phyloP scores from a whole-genome alignment of 2,329 filamentous ascomycete species.

The Sclerotinia sclerotiorum region DNA sequence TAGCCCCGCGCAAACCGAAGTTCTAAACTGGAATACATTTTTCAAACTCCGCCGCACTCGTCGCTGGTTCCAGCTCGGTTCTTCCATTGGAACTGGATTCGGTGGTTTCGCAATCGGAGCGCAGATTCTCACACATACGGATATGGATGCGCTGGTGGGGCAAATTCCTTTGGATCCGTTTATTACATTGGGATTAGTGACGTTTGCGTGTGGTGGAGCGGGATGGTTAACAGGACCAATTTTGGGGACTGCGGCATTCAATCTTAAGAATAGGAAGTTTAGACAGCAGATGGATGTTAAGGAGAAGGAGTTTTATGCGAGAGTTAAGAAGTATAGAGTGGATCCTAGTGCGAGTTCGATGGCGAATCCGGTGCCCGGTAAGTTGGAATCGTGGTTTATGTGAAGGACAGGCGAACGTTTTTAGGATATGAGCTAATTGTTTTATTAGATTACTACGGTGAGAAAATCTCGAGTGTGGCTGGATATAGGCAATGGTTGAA shows the following conservation, averaged over 20 bases:
- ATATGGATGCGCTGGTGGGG: conserved; percentile 68
- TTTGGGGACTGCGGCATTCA: conserved; percentile 78
- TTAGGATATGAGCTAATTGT: not conserved
- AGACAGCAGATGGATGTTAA: conserved; percentile 78
- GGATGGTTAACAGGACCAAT: conserved; percentile 89
- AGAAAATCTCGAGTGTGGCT: conserved; percentile 92
- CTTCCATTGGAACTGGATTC: conserved; percentile 66
- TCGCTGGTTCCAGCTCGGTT: conserved; percentile 77
- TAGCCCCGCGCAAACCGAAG: conserved; percentile 20
- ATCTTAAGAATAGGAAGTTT: conserved; percentile 68
- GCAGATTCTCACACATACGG: conserved; percentile 65
- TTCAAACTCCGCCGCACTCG: conserved; percentile 86
- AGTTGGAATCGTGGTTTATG: conserved; percentile 22
- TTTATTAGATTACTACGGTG: conserved; percentile 81
- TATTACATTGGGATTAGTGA: conserved; percentile 78
- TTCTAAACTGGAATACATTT: conserved; percentile 83
- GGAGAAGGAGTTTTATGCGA: conserved; percentile 89
- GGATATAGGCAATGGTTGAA: conserved; percentile 96
- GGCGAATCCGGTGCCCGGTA: conserved; percentile 69
- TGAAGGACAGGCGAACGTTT: not conserved
- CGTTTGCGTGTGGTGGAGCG: conserved; percentile 70
- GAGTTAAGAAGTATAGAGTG: conserved; percentile 88
- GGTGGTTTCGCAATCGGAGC: conserved; percentile 62
- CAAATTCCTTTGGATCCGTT: conserved; percentile 86
- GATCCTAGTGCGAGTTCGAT: conserved; percentile 87